These are phyloP conservation scores for Ceriops decandra DNA, from an alignment of 345 rosid genomes.

Conservation along the genomic window DNA sequence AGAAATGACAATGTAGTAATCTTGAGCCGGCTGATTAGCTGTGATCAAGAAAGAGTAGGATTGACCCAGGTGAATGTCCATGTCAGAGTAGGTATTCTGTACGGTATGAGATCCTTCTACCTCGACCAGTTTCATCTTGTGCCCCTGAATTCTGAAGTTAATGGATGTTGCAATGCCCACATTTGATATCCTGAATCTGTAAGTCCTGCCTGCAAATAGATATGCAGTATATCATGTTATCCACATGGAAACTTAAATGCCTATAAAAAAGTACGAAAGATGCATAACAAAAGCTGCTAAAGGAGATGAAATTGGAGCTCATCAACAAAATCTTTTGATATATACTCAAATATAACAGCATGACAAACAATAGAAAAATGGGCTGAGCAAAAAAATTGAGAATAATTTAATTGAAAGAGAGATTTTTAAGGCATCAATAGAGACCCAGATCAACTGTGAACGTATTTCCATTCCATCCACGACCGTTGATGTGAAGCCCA, in stretches of 20 bases:
- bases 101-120: constrained; percentile 65
- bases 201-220: constrained; percentile 44
- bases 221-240: not conserved
- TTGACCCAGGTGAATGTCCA: constrained; percentile 77
- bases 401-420: not conserved
- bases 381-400: no score
- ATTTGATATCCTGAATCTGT: constrained; percentile 62
- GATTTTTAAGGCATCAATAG: not conserved
- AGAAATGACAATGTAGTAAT: constrained; percentile 62
- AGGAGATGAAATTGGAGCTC: no score
- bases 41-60: constrained; percentile 68
- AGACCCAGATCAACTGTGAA: constrained; percentile 31
- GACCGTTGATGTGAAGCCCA: constrained; percentile 35
- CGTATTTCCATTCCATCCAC: constrained; percentile 36
- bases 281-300: not conserved
- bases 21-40: constrained; percentile 61
- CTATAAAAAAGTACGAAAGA: not conserved
- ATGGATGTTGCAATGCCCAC: constrained; percentile 53
- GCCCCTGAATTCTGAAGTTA: constrained; percentile 71
- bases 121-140: constrained; percentile 59
- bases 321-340: no score
- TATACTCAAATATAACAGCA: not conserved
- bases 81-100: constrained; percentile 57
- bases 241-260: not conserved
- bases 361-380: not conserved